phyloP scores from a whole-genome alignment of 2,329 filamentous ascomycete genomes.

The Teratosphaeria nubilosa region DNA sequence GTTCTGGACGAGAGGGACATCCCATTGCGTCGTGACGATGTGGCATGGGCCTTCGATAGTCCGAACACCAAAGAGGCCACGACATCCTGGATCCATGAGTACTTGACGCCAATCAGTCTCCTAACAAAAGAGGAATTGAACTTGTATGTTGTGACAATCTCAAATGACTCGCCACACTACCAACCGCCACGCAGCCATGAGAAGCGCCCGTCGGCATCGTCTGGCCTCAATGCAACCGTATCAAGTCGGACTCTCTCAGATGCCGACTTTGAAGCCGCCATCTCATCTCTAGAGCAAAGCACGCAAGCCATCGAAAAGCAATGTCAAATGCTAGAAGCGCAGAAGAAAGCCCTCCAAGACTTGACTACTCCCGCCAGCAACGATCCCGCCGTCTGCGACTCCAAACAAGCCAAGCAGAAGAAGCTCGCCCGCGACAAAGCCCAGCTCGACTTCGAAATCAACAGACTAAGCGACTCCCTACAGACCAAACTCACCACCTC shows the following conservation, averaged over 20 bases:
- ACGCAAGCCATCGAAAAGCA: slow-evolving; percentile 56
- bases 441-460: slow-evolving; percentile 30
- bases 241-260: slow-evolving; percentile 43
- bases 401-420: slow-evolving; percentile 8
- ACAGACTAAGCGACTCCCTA: slow-evolving; percentile 20
- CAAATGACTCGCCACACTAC: neutral
- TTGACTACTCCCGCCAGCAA: slow-evolving; percentile 35
- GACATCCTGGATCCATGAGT: slow-evolving; percentile 37
- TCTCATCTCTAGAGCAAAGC: slow-evolving; percentile 53
- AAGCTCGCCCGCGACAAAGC: slow-evolving; percentile 30
- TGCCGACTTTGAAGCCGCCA: slow-evolving; percentile 50
- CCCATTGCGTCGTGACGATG: slow-evolving; percentile 34
- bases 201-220: neutral
- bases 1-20: slow-evolving; percentile 37
- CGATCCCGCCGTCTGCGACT: neutral
- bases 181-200: neutral
- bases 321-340: slow-evolving; percentile 49
- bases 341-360: slow-evolving; percentile 51
- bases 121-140: slow-evolving; percentile 40
- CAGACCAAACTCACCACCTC: slow-evolving; percentile 27
- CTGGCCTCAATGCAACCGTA: neutral
- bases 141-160: slow-evolving; percentile 27
- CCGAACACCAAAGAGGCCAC: slow-evolving; percentile 31
- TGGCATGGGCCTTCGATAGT: slow-evolving; percentile 39
- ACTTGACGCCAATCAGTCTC: slow-evolving; percentile 36